phyloP scores from a whole-genome alignment of 495 filamentous ascomycete species.

The Penicillium ucsense region DNA sequence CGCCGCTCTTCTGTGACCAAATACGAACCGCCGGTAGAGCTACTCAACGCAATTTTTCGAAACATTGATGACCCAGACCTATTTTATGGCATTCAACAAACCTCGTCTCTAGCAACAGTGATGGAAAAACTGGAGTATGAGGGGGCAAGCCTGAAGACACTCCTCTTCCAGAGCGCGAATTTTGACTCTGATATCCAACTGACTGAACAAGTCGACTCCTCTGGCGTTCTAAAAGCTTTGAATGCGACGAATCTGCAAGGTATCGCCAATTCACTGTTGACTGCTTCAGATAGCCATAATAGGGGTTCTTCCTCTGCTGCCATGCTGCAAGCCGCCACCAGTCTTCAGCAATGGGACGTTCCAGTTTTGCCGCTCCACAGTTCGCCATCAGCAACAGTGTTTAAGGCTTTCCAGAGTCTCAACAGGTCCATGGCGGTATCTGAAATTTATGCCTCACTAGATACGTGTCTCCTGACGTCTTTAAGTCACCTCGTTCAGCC shows the following conservation, averaged over 20 bases:
- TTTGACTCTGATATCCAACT: conserved; percentile 72
- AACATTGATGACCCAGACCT: conserved; percentile 92
- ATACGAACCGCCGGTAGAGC: conserved; percentile 49
- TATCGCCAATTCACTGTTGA: conserved; percentile 37
- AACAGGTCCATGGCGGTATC: conserved; percentile 52
- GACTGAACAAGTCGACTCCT: conserved; percentile 38
- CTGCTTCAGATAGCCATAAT: conserved; percentile 15
- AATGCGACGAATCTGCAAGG: conserved; percentile 39
- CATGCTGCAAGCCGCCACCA: conserved; percentile 72
- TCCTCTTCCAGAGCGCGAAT: conserved; percentile 85
- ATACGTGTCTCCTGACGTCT: conserved; percentile 53
- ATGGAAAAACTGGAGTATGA: conserved; percentile 86
- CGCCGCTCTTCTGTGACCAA: conserved; percentile 57
- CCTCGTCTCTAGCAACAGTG: conserved; percentile 62
- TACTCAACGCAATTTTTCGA: conserved; percentile 73
- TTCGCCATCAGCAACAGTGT: conserved; percentile 59
- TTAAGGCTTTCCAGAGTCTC: conserved; percentile 69
- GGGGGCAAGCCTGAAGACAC: conserved; percentile 73
- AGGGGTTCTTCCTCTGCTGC: conserved; percentile 46
- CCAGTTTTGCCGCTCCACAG: conserved; percentile 53
- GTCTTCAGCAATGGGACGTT: conserved; percentile 88
- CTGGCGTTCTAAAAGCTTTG: conserved; percentile 33
- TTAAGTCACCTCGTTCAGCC: conserved; percentile 47
- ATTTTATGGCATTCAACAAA: conserved; percentile 87
- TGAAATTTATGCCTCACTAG: conserved; percentile 42